Evolutionary conservation across 1,284 basidiomycete species (phyloP).

Genomic region (Blastosporella zonata): DNA sequence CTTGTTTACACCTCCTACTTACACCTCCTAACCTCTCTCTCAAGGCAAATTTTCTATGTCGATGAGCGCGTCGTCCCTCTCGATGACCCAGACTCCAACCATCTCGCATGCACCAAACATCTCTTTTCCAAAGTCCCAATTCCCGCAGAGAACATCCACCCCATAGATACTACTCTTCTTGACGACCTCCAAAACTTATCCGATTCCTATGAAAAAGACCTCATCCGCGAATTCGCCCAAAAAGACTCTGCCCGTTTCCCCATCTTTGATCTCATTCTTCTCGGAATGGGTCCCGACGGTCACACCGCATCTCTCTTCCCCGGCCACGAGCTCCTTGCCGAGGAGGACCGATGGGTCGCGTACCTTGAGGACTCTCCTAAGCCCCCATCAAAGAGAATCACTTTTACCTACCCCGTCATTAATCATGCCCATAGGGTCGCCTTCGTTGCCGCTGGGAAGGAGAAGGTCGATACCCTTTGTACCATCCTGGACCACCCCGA

Average conservation of each 20-base stretch:
- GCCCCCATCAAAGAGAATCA: conserved; percentile 88
- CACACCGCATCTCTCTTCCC: conserved; percentile 98
- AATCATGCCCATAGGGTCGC: conserved; percentile 88
- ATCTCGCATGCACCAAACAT: conserved; percentile 70
- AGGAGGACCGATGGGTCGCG: conserved; percentile 93
- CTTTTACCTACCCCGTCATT: conserved; percentile 88
- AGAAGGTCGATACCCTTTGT: conserved; percentile 79
- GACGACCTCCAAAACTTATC: conserved; percentile 86
- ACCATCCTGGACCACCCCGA: conserved; percentile 82
- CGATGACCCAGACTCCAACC: conserved; percentile 91
- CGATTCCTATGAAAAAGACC: conserved; percentile 91
- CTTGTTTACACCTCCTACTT: not conserved
- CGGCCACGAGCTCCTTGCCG: conserved; percentile 79
- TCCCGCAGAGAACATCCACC: conserved; percentile 77
- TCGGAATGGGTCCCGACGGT: conserved; percentile 93
- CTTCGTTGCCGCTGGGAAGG: conserved; percentile 85
- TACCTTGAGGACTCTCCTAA: conserved; percentile 93
- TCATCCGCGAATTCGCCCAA: conserved; percentile 88
- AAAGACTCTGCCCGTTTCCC: conserved; percentile 92
- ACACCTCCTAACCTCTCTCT: conserved; percentile 10
- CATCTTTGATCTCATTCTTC: conserved; percentile 90
- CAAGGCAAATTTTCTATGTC: conserved; percentile 96
- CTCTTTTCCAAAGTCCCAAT: conserved; percentile 88
- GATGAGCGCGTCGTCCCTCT: conserved; percentile 97
- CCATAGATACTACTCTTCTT: conserved; percentile 72